Evolutionary conservation across 805 yeast genomes (phyloP).

Genomic region (Lachancea cidri): DNA sequence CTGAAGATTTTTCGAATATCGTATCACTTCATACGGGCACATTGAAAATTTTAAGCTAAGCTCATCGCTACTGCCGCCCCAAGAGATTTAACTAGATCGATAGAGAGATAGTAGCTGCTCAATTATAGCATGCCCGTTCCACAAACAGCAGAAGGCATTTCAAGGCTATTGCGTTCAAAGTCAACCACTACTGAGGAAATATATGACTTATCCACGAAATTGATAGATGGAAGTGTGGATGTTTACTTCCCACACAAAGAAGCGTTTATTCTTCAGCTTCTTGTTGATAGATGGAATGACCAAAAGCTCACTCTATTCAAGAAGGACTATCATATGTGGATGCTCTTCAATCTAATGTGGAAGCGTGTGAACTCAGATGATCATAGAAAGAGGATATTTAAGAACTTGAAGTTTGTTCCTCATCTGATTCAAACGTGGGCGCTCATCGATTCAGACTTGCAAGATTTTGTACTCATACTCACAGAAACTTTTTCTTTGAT

Average conservation of each 20-base stretch:
- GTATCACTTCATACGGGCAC: background rate
- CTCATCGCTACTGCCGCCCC: no score
- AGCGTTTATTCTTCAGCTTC: slow-evolving; percentile 51
- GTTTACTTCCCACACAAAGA: slow-evolving; percentile 52
- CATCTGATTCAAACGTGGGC: slow-evolving; percentile 19
- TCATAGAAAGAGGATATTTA: slow-evolving; percentile 38
- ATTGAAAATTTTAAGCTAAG: no score
- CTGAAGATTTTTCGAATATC: background rate
- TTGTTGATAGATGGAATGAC: slow-evolving; percentile 58
- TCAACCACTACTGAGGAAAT: slow-evolving; percentile 41
- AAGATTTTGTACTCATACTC: slow-evolving; percentile 13
- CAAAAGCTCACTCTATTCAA: slow-evolving; percentile 40
- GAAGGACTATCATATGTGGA: slow-evolving; percentile 44
- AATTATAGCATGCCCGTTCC: background rate
- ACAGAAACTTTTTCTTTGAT: slow-evolving; percentile 16
- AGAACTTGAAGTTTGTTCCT: slow-evolving; percentile 38
- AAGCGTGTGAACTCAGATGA: slow-evolving; percentile 22
- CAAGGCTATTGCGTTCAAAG: slow-evolving; percentile 55
- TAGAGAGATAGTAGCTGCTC: no score
- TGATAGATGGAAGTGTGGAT: slow-evolving; percentile 32
- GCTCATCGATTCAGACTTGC: slow-evolving; percentile 8
- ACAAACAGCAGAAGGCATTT: slow-evolving; percentile 33
- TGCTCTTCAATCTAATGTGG: slow-evolving; percentile 42
- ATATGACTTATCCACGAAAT: slow-evolving; percentile 29
- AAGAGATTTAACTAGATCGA: no score